Evolutionary conservation across 2,329 filamentous ascomycete genomes (phyloP).

Genomic region (Claviceps lovelessii): DNA sequence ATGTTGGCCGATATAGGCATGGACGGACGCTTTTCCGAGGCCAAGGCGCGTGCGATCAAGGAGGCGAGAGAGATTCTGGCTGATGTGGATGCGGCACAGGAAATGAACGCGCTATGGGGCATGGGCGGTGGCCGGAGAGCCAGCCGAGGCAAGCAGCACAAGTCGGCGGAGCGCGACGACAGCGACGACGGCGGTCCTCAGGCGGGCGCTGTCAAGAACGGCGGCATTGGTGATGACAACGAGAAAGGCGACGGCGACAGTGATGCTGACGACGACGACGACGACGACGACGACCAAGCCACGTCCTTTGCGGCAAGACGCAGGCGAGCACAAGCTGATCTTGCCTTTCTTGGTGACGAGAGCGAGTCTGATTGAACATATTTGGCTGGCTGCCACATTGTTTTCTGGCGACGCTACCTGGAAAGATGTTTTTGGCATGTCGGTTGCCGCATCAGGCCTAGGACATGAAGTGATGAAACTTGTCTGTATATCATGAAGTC

Average conservation of each 20-base stretch:
- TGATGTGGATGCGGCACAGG: slow-evolving; percentile 71
- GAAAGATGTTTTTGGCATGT: not conserved
- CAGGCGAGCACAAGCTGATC: slow-evolving; percentile 34
- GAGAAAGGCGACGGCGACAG: slow-evolving; percentile 14
- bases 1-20: slow-evolving; percentile 77
- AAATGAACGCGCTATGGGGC: slow-evolving; percentile 72
- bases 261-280: slow-evolving; percentile 15
- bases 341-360: slow-evolving; percentile 56
- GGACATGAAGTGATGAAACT: not conserved
- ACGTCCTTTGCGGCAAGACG: slow-evolving; percentile 28
- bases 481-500: not conserved
- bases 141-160: slow-evolving; percentile 23
- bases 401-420: not conserved
- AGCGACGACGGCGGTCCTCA: slow-evolving; percentile 16
- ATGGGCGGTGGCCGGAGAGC: slow-evolving; percentile 25
- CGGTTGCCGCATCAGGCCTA: not conserved
- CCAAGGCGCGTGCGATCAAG: slow-evolving; percentile 75
- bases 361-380: slow-evolving; percentile 43
- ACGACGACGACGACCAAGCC: slow-evolving; percentile 17
- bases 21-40: slow-evolving; percentile 73
- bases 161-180: slow-evolving; percentile 18
- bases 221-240: slow-evolving; percentile 12
- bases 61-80: slow-evolving; percentile 71
- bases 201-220: not conserved
- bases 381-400: not conserved